These are phyloP conservation scores for Cyclotella choctawhatcheeana DNA, from an alignment of 108 stramenopile species.

Conservation along the genomic window DNA sequence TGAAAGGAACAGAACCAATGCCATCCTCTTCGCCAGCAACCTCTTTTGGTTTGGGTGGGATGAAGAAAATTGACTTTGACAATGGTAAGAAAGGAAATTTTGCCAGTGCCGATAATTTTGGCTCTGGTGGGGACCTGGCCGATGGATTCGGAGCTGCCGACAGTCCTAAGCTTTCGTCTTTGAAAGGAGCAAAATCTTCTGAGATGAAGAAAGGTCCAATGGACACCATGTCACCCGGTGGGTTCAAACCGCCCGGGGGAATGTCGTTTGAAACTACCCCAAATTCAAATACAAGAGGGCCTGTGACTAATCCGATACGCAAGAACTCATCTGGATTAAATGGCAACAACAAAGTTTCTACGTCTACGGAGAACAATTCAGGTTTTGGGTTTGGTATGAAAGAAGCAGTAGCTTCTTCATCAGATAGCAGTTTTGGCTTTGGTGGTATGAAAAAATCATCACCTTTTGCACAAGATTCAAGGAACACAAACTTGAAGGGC, in stretches of 20 bases:
- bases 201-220: neutral
- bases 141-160: too few relatives aligned
- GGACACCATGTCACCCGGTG: neutral
- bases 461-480: too few relatives aligned
- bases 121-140: neutral
- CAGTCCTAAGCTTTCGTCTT: too few relatives aligned
- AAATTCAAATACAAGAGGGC: neutral
- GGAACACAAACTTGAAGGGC: too few relatives aligned
- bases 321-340: too few relatives aligned
- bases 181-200: too few relatives aligned
- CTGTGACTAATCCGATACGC: too few relatives aligned
- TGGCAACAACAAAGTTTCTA: too few relatives aligned
- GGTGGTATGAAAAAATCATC: conserved; percentile 7
- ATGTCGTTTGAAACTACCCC: neutral
- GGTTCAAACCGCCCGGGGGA: neutral
- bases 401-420: neutral
- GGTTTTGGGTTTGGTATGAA: neutral
- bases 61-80: neutral
- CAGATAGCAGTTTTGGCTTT: neutral
- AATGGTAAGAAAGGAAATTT: neutral
- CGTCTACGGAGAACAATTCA: too few relatives aligned
- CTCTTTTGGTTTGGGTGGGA: neutral
- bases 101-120: neutral
- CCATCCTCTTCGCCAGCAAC: neutral
- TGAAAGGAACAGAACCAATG: neutral